These are phyloP conservation scores for Colletotrichum acutatum DNA, from an alignment of 2,329 filamentous ascomycete species.

Conservation along the genomic window DNA sequence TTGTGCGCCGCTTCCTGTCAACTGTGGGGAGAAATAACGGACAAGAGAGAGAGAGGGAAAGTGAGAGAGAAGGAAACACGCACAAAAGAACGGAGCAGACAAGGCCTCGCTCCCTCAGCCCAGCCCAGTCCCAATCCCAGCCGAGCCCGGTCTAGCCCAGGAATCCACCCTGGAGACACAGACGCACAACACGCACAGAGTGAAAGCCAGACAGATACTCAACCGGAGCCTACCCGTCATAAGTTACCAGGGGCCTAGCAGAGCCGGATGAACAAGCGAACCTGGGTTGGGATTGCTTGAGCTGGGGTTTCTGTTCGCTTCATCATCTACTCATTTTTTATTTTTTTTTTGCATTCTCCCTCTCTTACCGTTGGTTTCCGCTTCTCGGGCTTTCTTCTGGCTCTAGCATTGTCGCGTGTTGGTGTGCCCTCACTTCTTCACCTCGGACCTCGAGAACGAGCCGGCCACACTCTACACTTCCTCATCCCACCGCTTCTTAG, in stretches of 20 bases:
- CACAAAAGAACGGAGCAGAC: slow-evolving; percentile 15
- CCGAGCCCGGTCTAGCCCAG: slow-evolving; percentile 15
- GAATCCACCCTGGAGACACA: slow-evolving; percentile 10
- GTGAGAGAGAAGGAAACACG: slow-evolving; percentile 2
- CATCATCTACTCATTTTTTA: slow-evolving; percentile 10
- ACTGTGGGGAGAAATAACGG: slow-evolving; percentile 26
- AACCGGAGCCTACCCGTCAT: slow-evolving; percentile 22
- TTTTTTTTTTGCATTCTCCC: not conserved
- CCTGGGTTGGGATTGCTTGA: slow-evolving; percentile 18
- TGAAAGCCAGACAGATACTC: slow-evolving; percentile 10
- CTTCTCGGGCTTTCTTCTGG: not conserved
- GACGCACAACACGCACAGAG: slow-evolving; percentile 2
- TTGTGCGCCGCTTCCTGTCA: slow-evolving; percentile 30
- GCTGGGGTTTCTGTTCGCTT: slow-evolving; percentile 16
- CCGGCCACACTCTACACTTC: not conserved
- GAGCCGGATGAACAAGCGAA: slow-evolving; percentile 18
- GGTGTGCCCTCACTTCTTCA: not conserved
- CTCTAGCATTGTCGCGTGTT: not conserved
- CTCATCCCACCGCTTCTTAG: not conserved
- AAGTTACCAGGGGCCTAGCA: slow-evolving; percentile 26
- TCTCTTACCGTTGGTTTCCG: not conserved
- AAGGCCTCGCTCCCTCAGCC: slow-evolving; percentile 14
- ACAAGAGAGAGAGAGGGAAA: not conserved
- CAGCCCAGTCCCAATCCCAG: slow-evolving; percentile 11
- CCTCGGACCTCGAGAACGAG: not conserved